phyloP scores from a whole-genome alignment of 371 early-diverging fungal genomes.

The Vairimorpha ceranae region DNA sequence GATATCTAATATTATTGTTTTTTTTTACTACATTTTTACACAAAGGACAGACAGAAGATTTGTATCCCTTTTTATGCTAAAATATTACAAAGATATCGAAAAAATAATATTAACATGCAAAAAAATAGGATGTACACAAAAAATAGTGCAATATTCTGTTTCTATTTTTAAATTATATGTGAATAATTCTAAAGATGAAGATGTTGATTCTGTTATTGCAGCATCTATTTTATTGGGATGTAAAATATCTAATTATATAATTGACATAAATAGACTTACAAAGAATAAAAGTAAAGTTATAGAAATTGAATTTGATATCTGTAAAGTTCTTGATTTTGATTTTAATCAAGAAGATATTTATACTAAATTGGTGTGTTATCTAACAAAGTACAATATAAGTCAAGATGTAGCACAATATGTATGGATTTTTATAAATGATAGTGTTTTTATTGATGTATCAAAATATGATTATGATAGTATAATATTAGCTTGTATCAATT shows the following conservation, averaged over 20 bases:
- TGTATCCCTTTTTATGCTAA: no score
- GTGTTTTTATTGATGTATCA: not conserved
- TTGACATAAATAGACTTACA: not conserved
- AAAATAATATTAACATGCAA: not conserved
- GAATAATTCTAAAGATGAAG: not conserved
- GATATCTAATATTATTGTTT: not conserved
- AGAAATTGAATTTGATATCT: not conserved
- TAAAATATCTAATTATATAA: constrained; percentile 6
- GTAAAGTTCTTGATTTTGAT: not conserved
- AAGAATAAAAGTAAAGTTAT: not conserved
- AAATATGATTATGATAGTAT: not conserved
- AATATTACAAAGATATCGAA: not conserved
- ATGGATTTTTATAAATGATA: constrained; percentile 4
- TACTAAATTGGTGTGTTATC: not conserved
- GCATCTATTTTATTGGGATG: not conserved
- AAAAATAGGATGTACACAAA: not conserved
- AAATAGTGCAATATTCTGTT: not conserved
- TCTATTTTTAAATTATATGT: not conserved
- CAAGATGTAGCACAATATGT: not conserved
- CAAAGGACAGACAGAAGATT: no score
- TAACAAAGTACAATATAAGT: not conserved
- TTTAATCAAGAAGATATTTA: not conserved
- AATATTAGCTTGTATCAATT: not conserved
- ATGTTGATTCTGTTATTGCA: not conserved
- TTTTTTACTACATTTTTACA: no score